These are phyloP conservation scores for Aegilops speltoides DNA, from an alignment of 176 grass and related monocot species.

Conservation along the genomic window DNA sequence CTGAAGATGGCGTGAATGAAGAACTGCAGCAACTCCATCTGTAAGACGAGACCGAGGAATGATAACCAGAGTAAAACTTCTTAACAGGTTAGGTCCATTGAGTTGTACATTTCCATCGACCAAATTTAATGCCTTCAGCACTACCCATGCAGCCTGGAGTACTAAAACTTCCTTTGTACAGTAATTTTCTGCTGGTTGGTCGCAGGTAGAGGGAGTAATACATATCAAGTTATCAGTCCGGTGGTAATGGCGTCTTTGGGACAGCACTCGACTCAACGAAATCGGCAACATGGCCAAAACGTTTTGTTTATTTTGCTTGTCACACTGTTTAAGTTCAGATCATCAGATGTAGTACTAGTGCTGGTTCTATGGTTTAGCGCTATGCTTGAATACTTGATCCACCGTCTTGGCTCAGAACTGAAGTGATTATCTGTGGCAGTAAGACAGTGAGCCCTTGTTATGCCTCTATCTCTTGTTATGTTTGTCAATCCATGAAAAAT, in stretches of 20 bases:
- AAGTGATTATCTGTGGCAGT: background rate
- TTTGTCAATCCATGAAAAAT: too few relatives aligned
- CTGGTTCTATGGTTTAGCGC: background rate
- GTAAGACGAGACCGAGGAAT: background rate
- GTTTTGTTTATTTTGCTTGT: background rate
- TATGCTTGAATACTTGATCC: background rate
- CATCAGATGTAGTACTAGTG: background rate
- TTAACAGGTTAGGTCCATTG: background rate
- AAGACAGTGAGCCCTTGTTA: background rate
- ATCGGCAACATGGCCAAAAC: background rate
- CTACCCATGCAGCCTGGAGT: background rate
- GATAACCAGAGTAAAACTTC: background rate
- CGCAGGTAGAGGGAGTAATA: background rate
- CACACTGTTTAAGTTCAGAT: background rate
- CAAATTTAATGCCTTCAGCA: background rate
- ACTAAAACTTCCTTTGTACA: background rate
- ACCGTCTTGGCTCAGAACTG: background rate
- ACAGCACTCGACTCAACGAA: background rate
- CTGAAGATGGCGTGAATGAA: background rate
- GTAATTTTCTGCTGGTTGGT: background rate
- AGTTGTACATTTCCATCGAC: background rate
- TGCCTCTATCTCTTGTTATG: background rate
- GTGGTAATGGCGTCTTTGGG: background rate
- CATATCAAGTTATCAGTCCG: conserved; percentile 5
- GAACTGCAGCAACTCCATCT: background rate